Conservation (phyloP, 495 filamentous ascomycete genomes). For the Aspergillus sclerotioniger region DNA sequence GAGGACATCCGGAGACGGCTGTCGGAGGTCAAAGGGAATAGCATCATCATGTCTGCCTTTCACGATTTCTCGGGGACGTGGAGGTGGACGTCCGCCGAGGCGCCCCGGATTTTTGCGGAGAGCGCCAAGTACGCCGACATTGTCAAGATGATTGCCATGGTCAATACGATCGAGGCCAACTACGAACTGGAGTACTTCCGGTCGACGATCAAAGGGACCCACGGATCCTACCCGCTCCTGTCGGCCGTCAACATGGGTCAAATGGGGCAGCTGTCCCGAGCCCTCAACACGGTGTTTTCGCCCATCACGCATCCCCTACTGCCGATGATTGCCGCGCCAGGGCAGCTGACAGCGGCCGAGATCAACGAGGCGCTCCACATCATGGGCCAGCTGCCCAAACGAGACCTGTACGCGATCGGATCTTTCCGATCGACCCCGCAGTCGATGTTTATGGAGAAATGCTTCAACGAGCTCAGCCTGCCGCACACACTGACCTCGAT, state of each 20-base stretch:
- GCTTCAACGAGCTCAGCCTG: slow-evolving; percentile 82
- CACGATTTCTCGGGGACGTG: slow-evolving; percentile 82
- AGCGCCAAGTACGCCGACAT: slow-evolving; percentile 76
- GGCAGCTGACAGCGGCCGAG: slow-evolving; percentile 78
- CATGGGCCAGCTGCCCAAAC: slow-evolving; percentile 77
- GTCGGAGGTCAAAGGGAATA: slow-evolving; percentile 68
- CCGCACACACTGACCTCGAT: slow-evolving; percentile 76
- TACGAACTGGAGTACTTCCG: slow-evolving; percentile 88
- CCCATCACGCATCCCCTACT: slow-evolving; percentile 82
- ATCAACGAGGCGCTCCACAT: slow-evolving; percentile 75
- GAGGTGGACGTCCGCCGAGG: slow-evolving; percentile 73
- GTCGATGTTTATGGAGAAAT: slow-evolving; percentile 83
- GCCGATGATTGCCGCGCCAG: slow-evolving; percentile 80
- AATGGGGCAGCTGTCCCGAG: slow-evolving; percentile 74
- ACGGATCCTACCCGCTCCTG: slow-evolving; percentile 63
- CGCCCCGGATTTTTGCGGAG: slow-evolving; percentile 64
- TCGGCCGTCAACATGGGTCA: slow-evolving; percentile 86
- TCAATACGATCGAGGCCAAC: slow-evolving; percentile 74
- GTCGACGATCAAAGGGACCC: slow-evolving; percentile 65
- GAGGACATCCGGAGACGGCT: slow-evolving; percentile 66
- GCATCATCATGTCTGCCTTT: slow-evolving; percentile 80
- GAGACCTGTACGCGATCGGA: slow-evolving; percentile 75
- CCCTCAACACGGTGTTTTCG: slow-evolving; percentile 78
- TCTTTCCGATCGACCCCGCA: slow-evolving; percentile 68
- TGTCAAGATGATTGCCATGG: slow-evolving; percentile 85